phyloP scores from a whole-genome alignment of 2,329 filamentous ascomycete species.

The Apiospora hydei region DNA sequence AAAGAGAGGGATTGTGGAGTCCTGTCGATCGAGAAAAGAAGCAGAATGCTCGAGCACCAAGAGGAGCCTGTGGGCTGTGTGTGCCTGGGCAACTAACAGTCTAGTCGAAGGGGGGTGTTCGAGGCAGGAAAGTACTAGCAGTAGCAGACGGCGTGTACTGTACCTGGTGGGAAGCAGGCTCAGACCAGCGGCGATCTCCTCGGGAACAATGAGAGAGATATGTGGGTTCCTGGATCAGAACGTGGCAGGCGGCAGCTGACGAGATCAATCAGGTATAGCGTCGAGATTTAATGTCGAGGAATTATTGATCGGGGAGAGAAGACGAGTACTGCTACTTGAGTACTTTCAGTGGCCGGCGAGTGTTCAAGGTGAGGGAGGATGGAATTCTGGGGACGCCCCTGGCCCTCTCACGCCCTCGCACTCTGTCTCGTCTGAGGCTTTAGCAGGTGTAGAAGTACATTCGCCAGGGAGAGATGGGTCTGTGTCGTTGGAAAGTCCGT shows the following conservation, averaged over 20 bases:
- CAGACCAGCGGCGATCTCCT: conserved; percentile 28
- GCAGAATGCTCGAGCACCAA: conserved; percentile 27
- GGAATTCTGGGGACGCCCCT: conserved; percentile 15
- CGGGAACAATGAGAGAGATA: conserved; percentile 23
- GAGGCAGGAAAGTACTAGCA: conserved; percentile 3
- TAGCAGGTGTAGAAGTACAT: conserved; percentile 12
- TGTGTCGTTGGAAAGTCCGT: conserved; percentile 17
- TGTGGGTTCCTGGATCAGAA: conserved; percentile 28
- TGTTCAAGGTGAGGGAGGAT: conserved; percentile 8
- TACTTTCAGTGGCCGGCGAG: not conserved
- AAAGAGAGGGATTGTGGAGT: conserved; percentile 27
- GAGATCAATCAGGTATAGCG: conserved; percentile 26
- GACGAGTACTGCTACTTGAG: conserved; percentile 1
- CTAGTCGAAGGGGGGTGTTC: conserved; percentile 10
- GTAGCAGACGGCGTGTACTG: conserved; percentile 20
- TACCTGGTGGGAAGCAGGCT: conserved; percentile 18
- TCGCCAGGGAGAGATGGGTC: conserved; percentile 14
- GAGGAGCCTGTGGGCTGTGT: conserved; percentile 18
- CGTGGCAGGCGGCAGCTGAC: conserved; percentile 27
- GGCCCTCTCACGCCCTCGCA: not conserved
- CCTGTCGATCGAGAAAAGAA: conserved; percentile 26
- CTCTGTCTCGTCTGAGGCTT: not conserved
- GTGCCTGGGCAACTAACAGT: conserved; percentile 4
- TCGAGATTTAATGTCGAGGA: conserved; percentile 25
- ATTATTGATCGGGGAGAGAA: not conserved